Evolutionary conservation across 2,329 filamentous ascomycete species (phyloP).

Genomic region (Cladosporium sp.): DNA sequence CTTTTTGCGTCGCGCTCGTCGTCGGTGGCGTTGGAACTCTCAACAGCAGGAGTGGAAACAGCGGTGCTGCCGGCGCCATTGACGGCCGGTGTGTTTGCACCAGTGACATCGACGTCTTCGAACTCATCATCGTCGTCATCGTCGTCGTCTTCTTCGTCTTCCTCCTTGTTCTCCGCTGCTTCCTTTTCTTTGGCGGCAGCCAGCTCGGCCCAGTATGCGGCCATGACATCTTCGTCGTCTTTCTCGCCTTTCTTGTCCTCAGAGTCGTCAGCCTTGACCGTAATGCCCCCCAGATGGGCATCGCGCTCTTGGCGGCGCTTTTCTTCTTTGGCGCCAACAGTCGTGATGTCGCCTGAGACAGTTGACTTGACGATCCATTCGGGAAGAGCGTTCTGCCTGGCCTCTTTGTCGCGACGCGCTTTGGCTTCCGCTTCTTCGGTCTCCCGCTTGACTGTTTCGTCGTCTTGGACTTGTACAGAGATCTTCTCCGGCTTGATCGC

Average conservation of each 20-base stretch:
- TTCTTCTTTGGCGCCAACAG: conserved; percentile 31
- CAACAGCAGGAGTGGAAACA: conserved; percentile 24
- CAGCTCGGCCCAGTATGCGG: conserved; percentile 63
- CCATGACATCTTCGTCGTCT: conserved; percentile 54
- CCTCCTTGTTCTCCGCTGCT: conserved; percentile 44
- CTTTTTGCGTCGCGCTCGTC: conserved; percentile 54
- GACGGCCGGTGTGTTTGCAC: conserved; percentile 25
- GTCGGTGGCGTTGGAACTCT: conserved; percentile 31
- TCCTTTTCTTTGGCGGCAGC: conserved; percentile 53
- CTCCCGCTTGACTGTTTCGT: conserved; percentile 31
- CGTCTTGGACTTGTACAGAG: conserved; percentile 30
- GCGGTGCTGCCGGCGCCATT: conserved; percentile 30
- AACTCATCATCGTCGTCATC: conserved; percentile 48
- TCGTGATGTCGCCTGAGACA: conserved; percentile 43
- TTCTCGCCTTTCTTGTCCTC: conserved; percentile 31
- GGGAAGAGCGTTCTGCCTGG: conserved; percentile 32
- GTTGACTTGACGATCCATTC: conserved; percentile 34
- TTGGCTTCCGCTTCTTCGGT: conserved; percentile 28
- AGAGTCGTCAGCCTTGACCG: conserved; percentile 44
- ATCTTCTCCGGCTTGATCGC: conserved; percentile 33
- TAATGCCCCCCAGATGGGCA: conserved; percentile 27
- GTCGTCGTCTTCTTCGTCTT: conserved; percentile 47
- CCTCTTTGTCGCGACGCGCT: conserved; percentile 29
- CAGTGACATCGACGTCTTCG: conserved; percentile 52
- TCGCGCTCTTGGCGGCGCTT: conserved; percentile 36